Conservation (phyloP, 2,329 filamentous ascomycete genomes). For the Davidsoniella eucalypti region DNA sequence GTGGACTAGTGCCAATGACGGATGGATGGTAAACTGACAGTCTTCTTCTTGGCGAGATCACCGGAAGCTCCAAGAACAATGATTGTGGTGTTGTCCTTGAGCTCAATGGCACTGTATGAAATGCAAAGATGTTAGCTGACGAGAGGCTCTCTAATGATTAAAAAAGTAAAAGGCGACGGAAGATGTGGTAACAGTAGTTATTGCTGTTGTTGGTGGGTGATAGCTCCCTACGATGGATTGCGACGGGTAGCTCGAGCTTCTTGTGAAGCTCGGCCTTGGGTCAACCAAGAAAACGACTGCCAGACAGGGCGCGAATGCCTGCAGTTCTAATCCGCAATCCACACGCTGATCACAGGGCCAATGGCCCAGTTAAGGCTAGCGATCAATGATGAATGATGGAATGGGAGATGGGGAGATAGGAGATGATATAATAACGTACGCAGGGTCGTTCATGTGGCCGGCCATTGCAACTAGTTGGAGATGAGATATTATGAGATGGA, state of each 20-base stretch:
- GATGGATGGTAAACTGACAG: conserved; percentile 37
- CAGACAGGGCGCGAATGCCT: conserved; percentile 8
- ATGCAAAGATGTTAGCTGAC: background rate
- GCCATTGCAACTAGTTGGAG: conserved; percentile 9
- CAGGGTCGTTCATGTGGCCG: conserved; percentile 13
- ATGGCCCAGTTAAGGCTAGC: background rate
- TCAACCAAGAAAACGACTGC: background rate
- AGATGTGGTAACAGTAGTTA: background rate
- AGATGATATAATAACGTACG: conserved; percentile 8
- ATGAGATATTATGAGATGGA: background rate
- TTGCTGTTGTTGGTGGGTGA: background rate
- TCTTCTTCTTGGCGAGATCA: conserved; percentile 99
- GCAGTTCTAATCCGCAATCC: background rate
- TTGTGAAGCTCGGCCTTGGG: conserved; percentile 3
- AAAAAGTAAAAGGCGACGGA: background rate
- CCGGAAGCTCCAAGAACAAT: conserved; percentile 93
- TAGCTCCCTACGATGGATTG: conserved; percentile 10
- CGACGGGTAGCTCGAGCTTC: conserved; percentile 9
- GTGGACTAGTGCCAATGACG: conserved; percentile 6
- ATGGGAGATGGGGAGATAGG: conserved; percentile 4
- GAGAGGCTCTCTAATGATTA: background rate
- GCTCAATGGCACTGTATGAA: conserved; percentile 58
- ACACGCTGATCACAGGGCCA: background rate
- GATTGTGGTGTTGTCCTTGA: conserved; percentile 97
- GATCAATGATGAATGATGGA: conserved; percentile 11